phyloP scores from a whole-genome alignment of 1,284 basidiomycete species.

The Cystobasidium slooffiae region DNA sequence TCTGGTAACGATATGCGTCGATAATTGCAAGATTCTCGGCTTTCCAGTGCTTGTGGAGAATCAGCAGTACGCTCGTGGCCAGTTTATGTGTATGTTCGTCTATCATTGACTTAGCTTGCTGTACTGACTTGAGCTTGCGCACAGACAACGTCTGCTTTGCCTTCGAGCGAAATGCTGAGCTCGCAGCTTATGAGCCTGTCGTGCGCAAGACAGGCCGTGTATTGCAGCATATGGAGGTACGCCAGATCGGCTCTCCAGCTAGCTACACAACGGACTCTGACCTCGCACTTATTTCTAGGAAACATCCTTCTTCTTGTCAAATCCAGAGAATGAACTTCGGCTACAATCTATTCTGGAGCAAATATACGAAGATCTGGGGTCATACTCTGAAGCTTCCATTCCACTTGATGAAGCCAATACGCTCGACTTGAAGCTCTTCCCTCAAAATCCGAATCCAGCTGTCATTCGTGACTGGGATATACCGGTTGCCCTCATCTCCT shows the following conservation, averaged over 20 bases:
- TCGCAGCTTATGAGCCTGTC: slow-evolving; percentile 93
- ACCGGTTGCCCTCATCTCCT: slow-evolving; percentile 83
- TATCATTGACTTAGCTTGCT: neutral
- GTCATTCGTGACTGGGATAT: slow-evolving; percentile 93
- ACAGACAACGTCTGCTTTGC: slow-evolving; percentile 66
- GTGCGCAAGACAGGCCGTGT: slow-evolving; percentile 93
- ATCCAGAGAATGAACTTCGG: slow-evolving; percentile 68
- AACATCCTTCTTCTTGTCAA: slow-evolving; percentile 85
- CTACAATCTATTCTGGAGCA: slow-evolving; percentile 91
- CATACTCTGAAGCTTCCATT: slow-evolving; percentile 93
- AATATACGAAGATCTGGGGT: slow-evolving; percentile 94
- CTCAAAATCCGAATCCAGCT: slow-evolving; percentile 93
- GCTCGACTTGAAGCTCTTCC: slow-evolving; percentile 89
- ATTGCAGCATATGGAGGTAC: slow-evolving; percentile 81
- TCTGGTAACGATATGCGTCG: slow-evolving; percentile 71
- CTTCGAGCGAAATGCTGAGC: slow-evolving; percentile 83
- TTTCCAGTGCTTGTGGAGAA: slow-evolving; percentile 76
- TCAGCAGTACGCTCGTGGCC: slow-evolving; percentile 61
- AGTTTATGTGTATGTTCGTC: slow-evolving; percentile 63
- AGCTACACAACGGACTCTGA: neutral
- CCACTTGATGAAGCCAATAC: slow-evolving; percentile 85
- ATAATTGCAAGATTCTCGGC: slow-evolving; percentile 78
- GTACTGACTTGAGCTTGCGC: neutral
- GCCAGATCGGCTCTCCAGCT: neutral
- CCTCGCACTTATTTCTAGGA: slow-evolving; percentile 64